Evolutionary conservation across 2,329 filamentous ascomycete genomes (phyloP), one percentile per base, ranked within the genome.

Genomic region (Aspergillus thermomutatus): DNA sequence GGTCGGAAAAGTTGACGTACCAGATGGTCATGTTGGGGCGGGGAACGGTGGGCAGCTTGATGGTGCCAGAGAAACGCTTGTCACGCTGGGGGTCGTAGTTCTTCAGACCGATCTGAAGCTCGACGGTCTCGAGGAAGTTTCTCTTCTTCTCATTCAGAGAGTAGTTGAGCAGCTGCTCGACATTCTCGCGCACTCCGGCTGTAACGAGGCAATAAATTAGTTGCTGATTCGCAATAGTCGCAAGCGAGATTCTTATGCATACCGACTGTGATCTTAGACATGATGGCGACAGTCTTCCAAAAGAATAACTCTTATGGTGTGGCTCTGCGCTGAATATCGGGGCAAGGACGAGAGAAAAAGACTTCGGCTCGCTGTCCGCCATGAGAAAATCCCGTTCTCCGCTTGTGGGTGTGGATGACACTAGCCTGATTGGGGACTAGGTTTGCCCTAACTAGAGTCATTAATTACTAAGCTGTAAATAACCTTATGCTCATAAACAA

Each of bases 1-100:
- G 31, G 60, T 26, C 52, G 57, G 37, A 37, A 48, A 60, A 56
- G 58, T 50, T 50, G 66, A 76, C 81, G 66, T 79, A 86, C 84
- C 89, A 95, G 83, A 95, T 87, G 82, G 78, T 81, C 91, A 95
- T 94, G 84, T 87, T 87, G 77, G 91, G 94, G 77, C 91, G 92
- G 72, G 92, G 94, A 71, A 97, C 85, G 74, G 87, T 84, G 69
- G 93, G 92, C 74, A 97, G 90, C 83, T 89, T 92, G 85, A 99
- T 90, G 80, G 94, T 97, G 81, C 94, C 94, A 58, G 91, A 96
- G 93, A 99, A 99, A 96, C 93, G 93, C 93, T 99, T 99, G 85
- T 99, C 94, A 91, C 94, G 93, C 89, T 97, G 86, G 77, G 94
- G 93, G 79, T 99, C 90, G 84, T 96, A 96, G 89, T 96, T 96